phyloP scores from a whole-genome alignment of 495 filamentous ascomycete genomes.

The Immersiella caudata region DNA sequence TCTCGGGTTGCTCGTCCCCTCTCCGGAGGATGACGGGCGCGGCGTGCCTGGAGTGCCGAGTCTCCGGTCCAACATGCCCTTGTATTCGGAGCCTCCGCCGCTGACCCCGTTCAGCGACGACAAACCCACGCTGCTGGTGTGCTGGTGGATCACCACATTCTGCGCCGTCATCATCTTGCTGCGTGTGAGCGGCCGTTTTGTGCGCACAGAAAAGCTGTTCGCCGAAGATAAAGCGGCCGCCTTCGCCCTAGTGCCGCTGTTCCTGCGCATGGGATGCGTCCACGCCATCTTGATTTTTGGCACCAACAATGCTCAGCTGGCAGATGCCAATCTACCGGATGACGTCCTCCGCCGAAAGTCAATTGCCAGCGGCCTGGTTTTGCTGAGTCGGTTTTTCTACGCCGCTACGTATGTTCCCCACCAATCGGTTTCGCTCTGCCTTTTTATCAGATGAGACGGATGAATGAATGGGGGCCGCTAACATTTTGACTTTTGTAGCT shows the following conservation, averaged over 20 bases:
- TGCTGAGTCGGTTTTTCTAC: conserved; percentile 68
- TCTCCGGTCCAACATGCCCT: conserved; percentile 44
- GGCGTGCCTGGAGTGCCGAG: conserved; percentile 31
- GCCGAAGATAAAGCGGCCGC: conserved; percentile 86
- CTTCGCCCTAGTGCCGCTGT: conserved; percentile 74
- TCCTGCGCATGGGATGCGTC: conserved; percentile 80
- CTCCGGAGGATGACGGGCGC: conserved; percentile 64
- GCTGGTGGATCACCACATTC: conserved; percentile 91
- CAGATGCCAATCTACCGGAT: conserved; percentile 45
- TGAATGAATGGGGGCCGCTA: not conserved
- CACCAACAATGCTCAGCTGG: conserved; percentile 76
- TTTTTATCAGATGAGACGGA: not conserved
- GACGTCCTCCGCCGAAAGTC: conserved; percentile 52
- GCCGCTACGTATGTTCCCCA: conserved; percentile 64
- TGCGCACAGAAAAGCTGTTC: conserved; percentile 80
- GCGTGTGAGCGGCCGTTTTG: conserved; percentile 74
- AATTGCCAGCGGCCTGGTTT: conserved; percentile 66
- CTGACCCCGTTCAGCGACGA: conserved; percentile 58
- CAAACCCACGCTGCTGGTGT: conserved; percentile 82
- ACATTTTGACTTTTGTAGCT: conserved; percentile 49
- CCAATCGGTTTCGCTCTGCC: conserved; percentile 2
- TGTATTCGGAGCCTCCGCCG: conserved; percentile 63
- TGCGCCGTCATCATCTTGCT: conserved; percentile 78
- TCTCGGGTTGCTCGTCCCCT: conserved; percentile 55
- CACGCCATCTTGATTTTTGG: conserved; percentile 83